Base-by-base conservation (phyloP, 1,284 basidiomycete species). In the Tranzscheliella williamsii region DNA sequence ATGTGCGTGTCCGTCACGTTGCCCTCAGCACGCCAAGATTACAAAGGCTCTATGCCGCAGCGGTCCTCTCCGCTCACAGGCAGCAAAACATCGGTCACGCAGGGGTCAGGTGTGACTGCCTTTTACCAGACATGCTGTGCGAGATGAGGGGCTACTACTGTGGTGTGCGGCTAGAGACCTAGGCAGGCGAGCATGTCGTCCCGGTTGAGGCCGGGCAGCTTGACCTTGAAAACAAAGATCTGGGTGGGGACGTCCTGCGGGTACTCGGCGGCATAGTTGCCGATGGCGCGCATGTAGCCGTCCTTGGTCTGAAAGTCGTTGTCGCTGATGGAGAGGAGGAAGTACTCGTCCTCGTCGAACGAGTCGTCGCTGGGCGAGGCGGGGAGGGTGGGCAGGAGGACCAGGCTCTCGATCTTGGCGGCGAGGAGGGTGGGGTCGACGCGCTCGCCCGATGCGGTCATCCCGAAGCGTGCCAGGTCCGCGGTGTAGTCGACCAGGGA, bases 371-470 rank as follows among this genome's bases (percentile, higher is more conserved):
- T 84, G 65, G 79, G 81, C 0, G 64, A 70, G 4, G 79, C 63
- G 57, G 86, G 85, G 2, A 80, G 71, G 17, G 80, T 81, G 0
- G 85, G 83, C 3, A 83, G 85, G 9, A 87, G 77, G 12, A 85
- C 84, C 39, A 86, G 79, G 6, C 83, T 84, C 70, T 87, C 86
- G 84, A 86, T 87, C 76, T 87, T 87, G 3, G 82, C 82, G 49
- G 83, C 83, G 44, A 87, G 82, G 22, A 87, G 79, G 0, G 83
- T 85, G 35, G 81, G 63, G 42, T 75, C 69, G 24, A 77, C 68
- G 13, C 56, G 69, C 23, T 67, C 61, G 27, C 55, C 70, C 20
- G 41, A 44, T 26, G 63, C 70, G 46, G 86, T 85, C 44, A 87
- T 77, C 4, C 85, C 85, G 56, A 87, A 87, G 29, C 84, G 79